Evolutionary conservation across 1,284 basidiomycete species (phyloP), one percentile per base, ranked within the genome.

Genomic region (Melanopsichium pennsylvanicum): DNA sequence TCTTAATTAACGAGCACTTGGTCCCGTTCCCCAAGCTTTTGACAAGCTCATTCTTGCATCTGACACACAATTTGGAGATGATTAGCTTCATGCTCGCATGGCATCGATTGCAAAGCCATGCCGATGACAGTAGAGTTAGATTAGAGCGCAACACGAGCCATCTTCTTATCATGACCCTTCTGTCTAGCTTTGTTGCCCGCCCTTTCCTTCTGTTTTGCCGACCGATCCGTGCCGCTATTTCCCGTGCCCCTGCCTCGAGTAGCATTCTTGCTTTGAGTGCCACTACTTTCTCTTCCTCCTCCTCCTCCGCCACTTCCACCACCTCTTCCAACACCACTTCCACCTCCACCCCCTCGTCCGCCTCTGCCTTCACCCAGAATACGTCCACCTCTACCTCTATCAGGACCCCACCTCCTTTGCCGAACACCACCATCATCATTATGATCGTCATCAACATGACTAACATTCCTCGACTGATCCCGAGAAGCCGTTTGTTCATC

Each of bases 131-230:
- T 37, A 21, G 18, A 37, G 11, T 12, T 23, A 7, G 19, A n/a
- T 40, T 12, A 45, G 11, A 26, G 18, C 25, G 48, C 49, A 23
- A 58, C 54, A 19, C 58, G 57, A 13, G 67, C 56, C 54, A 64
- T 59, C 49, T 70, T 70, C 41, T 64, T 70, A n/a, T 70, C 67
- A 40, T 64, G 56, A 1, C 67, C 67, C 12, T 25, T 34, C 12
- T 64, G 60, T 12, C 67, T 38, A 6, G 61, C 67, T 18, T 64
- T 59, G 56, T 70, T 70, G 22, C 69, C 69, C 8, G 56, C 51
- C n/a, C 61, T 72, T 39, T 72, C 69, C 45, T 72, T 72, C 19
- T 63, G 59, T 27, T 63, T 63, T 5, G 64, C 63, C 4, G 52
- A 48, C 9, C 69, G 50, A 21, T 64, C 63, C 23, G 45, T 58